These are phyloP conservation scores for Pseudomassariella vexata DNA, from an alignment of 2,329 filamentous ascomycete species.

Conservation along the genomic window DNA sequence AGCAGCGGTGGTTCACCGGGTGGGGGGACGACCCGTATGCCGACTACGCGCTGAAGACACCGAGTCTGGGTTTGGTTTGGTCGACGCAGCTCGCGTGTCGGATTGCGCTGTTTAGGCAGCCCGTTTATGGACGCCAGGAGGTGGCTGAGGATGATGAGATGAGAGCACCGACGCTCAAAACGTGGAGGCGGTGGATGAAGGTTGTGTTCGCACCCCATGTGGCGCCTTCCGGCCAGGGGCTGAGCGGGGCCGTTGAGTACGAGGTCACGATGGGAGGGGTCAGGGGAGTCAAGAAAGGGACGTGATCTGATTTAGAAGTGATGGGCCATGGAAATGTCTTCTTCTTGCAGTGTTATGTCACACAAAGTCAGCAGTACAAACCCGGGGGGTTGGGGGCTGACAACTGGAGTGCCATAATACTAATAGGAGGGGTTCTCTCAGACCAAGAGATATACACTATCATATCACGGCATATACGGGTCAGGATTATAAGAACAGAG, in stretches of 20 bases:
- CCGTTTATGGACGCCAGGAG: conserved; percentile 39
- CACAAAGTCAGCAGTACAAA: no score
- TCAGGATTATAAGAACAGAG: no score
- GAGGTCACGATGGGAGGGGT: conserved; percentile 67
- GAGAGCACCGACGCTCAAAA: conserved; percentile 36
- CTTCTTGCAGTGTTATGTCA: no score
- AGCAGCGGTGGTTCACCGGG: conserved; percentile 91
- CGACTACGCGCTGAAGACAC: conserved; percentile 63
- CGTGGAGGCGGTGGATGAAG: conserved; percentile 74
- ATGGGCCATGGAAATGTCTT: no score
- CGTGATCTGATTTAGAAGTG: no score
- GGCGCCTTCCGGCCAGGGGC: conserved; percentile 40
- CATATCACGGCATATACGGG: no score
- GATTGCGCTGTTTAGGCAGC: conserved; percentile 72
- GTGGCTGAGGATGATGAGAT: conserved; percentile 26
- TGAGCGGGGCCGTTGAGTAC: conserved; percentile 58
- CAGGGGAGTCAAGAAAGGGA: conserved; percentile 27
- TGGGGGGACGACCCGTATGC: conserved; percentile 70
- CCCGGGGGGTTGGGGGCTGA: no score
- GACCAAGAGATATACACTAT: no score
- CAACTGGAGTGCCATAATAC: no score
- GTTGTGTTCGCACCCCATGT: conserved; percentile 85
- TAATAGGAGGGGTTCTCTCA: no score
- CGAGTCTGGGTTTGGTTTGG: conserved; percentile 84
- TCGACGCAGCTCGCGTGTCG: conserved; percentile 81